phyloP scores from a whole-genome alignment of 148 eudicot species.

The Camellia lanceoleosa region DNA sequence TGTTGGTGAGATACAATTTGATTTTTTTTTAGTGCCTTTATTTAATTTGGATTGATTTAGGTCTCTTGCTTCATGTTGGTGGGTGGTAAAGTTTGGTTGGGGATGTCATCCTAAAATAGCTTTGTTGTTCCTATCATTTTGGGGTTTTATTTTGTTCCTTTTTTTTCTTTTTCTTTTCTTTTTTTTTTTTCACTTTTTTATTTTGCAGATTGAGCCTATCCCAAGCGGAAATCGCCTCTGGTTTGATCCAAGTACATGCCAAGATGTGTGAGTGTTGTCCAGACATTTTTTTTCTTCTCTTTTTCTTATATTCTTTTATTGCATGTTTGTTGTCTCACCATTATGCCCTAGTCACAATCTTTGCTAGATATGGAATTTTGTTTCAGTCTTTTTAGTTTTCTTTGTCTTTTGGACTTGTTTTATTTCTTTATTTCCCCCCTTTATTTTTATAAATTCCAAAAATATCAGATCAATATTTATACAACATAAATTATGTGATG shows the following conservation, averaged over 20 bases:
- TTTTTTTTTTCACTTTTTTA: constrained; percentile 17
- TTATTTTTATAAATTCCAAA: background rate
- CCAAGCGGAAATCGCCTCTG: constrained; percentile 99
- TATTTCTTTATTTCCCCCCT: background rate
- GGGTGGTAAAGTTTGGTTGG: too few relatives aligned
- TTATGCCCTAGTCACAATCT: background rate
- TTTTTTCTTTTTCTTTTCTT: too few relatives aligned
- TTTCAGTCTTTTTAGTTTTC: constrained; percentile 8
- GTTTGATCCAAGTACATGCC: constrained; percentile 95
- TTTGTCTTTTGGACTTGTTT: background rate
- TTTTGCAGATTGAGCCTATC: constrained; percentile 93
- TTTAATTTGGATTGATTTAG: too few relatives aligned
- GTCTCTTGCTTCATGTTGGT: too few relatives aligned
- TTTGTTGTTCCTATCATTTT: too few relatives aligned
- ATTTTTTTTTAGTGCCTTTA: too few relatives aligned
- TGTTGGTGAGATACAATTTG: too few relatives aligned
- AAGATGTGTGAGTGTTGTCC: constrained; percentile 89
- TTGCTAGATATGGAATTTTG: background rate
- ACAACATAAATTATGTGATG: background rate
- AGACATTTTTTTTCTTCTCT: background rate
- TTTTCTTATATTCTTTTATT: constrained; percentile 15
- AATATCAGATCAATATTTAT: background rate
- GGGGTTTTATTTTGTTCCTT: too few relatives aligned
- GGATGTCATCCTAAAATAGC: too few relatives aligned
- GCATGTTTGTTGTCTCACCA: constrained; percentile 1